A percentile compares a stretch with the other conserved stretches of the same genome.
phyloP scores from a whole-genome alignment of 2,329 filamentous ascomycete genomes.

The Sclerotinia sclerotiorum region DNA sequence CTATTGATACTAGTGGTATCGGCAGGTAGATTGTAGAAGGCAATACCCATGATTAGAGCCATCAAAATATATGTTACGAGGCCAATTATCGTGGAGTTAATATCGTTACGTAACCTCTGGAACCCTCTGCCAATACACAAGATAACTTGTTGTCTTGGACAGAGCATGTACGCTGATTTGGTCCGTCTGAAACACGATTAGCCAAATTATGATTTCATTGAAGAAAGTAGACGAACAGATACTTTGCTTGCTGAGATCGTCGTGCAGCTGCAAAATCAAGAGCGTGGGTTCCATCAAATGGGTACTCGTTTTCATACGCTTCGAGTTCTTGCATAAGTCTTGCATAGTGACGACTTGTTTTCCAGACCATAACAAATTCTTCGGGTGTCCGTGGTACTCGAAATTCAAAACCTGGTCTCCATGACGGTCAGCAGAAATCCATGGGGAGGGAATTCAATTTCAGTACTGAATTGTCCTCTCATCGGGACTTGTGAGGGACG shows the following conservation, averaged over 20 bases:
- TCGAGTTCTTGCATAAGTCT: slow-evolving; percentile 44
- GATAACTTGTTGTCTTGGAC: slow-evolving; percentile 69
- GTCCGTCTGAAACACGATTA: slow-evolving; percentile 45
- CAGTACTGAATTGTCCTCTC: slow-evolving; percentile 32
- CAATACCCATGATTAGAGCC: slow-evolving; percentile 58
- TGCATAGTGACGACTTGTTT: slow-evolving; percentile 47
- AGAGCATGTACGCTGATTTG: slow-evolving; percentile 80
- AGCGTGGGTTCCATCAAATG: slow-evolving; percentile 48
- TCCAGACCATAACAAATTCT: slow-evolving; percentile 61
- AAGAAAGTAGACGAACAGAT: slow-evolving; percentile 23
- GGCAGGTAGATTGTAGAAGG: slow-evolving; percentile 61
- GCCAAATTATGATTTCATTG: neutral
- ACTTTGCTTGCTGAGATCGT: slow-evolving; percentile 33
- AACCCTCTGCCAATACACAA: slow-evolving; percentile 85
- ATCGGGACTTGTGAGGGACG: slow-evolving; percentile 65
- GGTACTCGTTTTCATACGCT: slow-evolving; percentile 37
- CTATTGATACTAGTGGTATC: slow-evolving; percentile 60
- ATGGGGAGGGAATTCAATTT: neutral
- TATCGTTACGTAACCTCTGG: slow-evolving; percentile 71
- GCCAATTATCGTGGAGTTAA: slow-evolving; percentile 61
- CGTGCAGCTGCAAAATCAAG: slow-evolving; percentile 47
- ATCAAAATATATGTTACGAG: slow-evolving; percentile 45
- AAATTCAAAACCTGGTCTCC: slow-evolving; percentile 58
- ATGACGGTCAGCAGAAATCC: slow-evolving; percentile 31
- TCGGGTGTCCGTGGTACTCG: slow-evolving; percentile 66